Conservation (phyloP, 345 rosid species). For the Lepidium africanum region DNA sequence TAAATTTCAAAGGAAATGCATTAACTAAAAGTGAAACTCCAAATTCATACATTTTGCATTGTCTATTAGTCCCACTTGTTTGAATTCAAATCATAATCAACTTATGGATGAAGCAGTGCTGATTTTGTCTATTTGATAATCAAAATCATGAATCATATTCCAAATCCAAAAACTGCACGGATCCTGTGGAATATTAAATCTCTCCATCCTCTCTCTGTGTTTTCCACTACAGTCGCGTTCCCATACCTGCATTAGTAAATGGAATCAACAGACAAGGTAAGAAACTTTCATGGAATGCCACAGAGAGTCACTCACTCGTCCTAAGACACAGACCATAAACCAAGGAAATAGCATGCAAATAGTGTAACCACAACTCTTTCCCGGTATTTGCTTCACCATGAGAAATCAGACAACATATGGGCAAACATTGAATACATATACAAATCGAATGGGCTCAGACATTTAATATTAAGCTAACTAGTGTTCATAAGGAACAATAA, state of each 20-base stretch:
- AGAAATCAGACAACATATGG: not conserved
- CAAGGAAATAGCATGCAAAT: not conserved
- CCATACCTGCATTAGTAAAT: constrained; percentile 59
- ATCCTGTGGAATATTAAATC: constrained; percentile 83
- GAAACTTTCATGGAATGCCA: not conserved
- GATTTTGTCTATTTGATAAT: constrained; percentile 5
- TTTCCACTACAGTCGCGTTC: constrained; percentile 88
- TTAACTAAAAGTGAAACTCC: not conserved
- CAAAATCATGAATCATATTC: constrained; percentile 36
- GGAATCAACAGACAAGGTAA: not conserved
- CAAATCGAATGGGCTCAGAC: not conserved
- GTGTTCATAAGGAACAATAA: not conserved
- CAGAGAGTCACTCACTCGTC: not conserved
- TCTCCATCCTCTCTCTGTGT: constrained; percentile 96
- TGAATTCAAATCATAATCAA: constrained; percentile 7
- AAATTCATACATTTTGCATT: constrained; percentile 14
- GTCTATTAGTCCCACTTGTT: not conserved
- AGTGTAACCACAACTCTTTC: not conserved
- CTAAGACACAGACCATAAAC: not conserved
- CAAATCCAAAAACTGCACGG: constrained; percentile 89
- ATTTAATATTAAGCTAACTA: not conserved
- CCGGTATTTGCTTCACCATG: not conserved
- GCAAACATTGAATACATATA: not conserved
- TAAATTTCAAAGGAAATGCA: constrained; percentile 6
- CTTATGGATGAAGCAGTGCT: constrained; percentile 11